Evolutionary conservation across 2,329 filamentous ascomycete genomes (phyloP).

Genomic region (Diatrype stigma): DNA sequence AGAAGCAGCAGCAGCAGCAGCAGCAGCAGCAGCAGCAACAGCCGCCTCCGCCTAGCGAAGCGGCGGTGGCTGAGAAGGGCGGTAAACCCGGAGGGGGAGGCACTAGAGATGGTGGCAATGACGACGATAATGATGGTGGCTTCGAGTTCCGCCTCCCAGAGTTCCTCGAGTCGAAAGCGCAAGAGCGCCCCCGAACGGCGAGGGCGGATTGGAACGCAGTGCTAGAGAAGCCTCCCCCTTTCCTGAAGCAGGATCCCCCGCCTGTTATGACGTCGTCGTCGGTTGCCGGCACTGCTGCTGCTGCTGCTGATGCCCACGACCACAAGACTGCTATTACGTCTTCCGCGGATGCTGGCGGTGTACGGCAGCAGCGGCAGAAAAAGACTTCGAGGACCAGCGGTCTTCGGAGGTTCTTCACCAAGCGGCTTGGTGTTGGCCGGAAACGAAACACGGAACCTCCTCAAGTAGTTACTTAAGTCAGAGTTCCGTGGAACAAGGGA

Average conservation of each 20-base stretch:
- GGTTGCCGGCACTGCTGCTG: too few species aligned
- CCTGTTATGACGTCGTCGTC: not conserved
- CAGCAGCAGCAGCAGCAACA: constrained; percentile 1
- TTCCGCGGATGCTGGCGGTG: too few species aligned
- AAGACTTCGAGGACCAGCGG: too few species aligned
- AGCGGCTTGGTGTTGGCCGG: too few species aligned
- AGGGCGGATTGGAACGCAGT: not conserved
- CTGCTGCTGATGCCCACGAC: too few species aligned
- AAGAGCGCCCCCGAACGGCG: not conserved
- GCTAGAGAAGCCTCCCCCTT: not conserved
- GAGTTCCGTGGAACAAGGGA: too few species aligned
- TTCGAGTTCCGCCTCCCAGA: not conserved
- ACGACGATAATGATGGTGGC: not conserved
- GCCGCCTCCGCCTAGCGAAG: not conserved
- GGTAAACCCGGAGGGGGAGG: not conserved
- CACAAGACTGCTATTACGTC: too few species aligned
- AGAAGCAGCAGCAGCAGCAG: constrained; percentile 10
- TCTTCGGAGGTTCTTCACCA: too few species aligned
- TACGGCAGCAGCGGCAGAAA: too few species aligned
- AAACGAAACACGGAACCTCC: too few species aligned
- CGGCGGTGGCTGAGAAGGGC: not conserved
- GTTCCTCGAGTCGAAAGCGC: not conserved
- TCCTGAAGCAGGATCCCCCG: not conserved
- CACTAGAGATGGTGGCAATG: constrained; percentile 1
- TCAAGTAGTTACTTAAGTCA: too few species aligned